phyloP scores from a whole-genome alignment of 139 green algal species.

The Astrephomene gubernaculifera region DNA sequence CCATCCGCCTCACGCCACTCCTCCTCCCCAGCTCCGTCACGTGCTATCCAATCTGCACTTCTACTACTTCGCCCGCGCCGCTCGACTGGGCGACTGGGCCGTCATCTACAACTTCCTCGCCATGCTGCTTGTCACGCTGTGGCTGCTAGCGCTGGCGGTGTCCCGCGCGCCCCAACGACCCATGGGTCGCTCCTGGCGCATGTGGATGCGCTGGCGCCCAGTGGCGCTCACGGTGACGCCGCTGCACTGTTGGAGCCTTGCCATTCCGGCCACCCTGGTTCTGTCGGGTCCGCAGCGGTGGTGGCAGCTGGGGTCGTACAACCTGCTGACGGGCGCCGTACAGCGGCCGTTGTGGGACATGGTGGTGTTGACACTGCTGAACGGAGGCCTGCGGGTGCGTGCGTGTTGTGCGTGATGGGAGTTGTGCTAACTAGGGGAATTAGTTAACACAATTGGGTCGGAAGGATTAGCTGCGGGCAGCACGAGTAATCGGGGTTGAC shows the following conservation, averaged over 20 bases:
- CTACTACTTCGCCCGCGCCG: background rate
- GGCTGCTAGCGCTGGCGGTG: conserved; percentile 4
- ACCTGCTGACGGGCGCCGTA: conserved; percentile 4
- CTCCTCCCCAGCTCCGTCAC: conserved; percentile 1
- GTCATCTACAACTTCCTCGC: conserved; percentile 3
- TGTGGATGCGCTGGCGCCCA: conserved; percentile 15
- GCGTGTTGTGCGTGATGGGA: background rate
- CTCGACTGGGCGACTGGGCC: background rate
- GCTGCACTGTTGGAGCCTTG: conserved; percentile 12
- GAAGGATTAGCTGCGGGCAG: background rate
- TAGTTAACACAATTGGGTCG: background rate
- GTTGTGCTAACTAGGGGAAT: background rate
- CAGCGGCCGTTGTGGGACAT: conserved; percentile 9
- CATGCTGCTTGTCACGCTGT: conserved; percentile 6
- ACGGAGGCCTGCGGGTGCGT: conserved; percentile 3
- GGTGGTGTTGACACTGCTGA: background rate
- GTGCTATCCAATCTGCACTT: background rate
- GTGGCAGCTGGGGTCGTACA: conserved; percentile 17
- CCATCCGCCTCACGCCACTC: background rate
- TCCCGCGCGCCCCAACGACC: background rate
- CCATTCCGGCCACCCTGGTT: conserved; percentile 19
- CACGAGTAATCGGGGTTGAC: background rate
- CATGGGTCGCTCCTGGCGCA: background rate
- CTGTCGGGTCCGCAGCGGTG: background rate
- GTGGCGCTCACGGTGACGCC: conserved; percentile 18